A percentile compares a stretch with the other conserved stretches of the same genome.
Evolutionary conservation across 1,284 basidiomycete genomes (phyloP).

Genomic region (Coniferiporia weirii): DNA sequence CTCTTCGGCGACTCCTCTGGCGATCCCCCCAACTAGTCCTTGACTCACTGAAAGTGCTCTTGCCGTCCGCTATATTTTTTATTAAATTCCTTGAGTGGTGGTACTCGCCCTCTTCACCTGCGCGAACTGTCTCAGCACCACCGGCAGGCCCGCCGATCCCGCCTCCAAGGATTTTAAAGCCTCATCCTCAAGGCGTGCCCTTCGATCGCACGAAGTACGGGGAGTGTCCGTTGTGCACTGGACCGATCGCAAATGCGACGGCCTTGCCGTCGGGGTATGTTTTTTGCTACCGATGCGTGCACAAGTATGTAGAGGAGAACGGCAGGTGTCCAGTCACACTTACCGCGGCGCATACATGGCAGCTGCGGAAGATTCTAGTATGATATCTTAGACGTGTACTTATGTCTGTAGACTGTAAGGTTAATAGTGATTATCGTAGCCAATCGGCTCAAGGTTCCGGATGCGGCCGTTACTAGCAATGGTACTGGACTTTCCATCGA

Average conservation of each 20-base stretch:
- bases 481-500: background rate
- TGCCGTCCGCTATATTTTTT: slow-evolving; percentile 92
- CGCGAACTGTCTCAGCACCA: slow-evolving; percentile 54
- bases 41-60: slow-evolving; percentile 75
- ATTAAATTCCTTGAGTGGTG: slow-evolving; percentile 99
- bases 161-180: slow-evolving; percentile 67
- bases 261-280: slow-evolving; percentile 92
- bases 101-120: slow-evolving; percentile 95
- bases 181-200: slow-evolving; percentile 61
- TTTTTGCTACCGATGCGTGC: slow-evolving; percentile 92
- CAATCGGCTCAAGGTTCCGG: no score
- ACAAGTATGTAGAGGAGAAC: slow-evolving; percentile 76
- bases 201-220: slow-evolving; percentile 68
- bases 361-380: slow-evolving; percentile 84
- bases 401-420: no score
- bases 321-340: slow-evolving; percentile 87
- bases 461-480: background rate
- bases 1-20: slow-evolving; percentile 41
- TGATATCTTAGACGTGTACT: slow-evolving; percentile 28
- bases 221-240: slow-evolving; percentile 77
- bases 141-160: slow-evolving; percentile 66
- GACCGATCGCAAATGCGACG: slow-evolving; percentile 80
- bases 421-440: no score
- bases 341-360: slow-evolving; percentile 66
- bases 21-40: slow-evolving; percentile 59